Evolutionary conservation across 345 rosid genomes (phyloP).

Genomic region (Aquilaria yunnanensis): DNA sequence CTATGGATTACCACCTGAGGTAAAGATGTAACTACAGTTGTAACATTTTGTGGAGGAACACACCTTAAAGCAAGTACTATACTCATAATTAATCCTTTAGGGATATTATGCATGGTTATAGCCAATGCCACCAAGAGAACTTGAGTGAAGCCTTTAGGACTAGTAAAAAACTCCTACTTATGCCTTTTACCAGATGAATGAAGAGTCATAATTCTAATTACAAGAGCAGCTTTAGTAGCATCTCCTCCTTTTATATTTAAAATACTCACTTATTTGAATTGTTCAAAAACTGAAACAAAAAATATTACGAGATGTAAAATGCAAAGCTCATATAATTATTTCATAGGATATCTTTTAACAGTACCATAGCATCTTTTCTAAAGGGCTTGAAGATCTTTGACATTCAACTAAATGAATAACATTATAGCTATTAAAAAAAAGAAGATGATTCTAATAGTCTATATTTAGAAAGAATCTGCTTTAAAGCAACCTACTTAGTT

Average conservation of each 20-base stretch:
- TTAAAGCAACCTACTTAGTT: neutral
- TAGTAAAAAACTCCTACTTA: conserved; percentile 99
- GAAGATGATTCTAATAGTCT: too few species aligned
- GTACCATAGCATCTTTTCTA: too few species aligned
- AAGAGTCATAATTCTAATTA: conserved; percentile 97
- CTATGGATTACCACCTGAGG: conserved; percentile 61
- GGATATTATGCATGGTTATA: conserved; percentile 96
- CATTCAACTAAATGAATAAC: too few species aligned
- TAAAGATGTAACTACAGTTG: conserved; percentile 95
- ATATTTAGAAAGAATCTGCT: too few species aligned
- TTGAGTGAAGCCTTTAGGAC: conserved; percentile 93
- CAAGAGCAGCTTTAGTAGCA: conserved; percentile 88
- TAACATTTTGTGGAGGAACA: conserved; percentile 97
- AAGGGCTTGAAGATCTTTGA: too few species aligned
- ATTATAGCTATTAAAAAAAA: too few species aligned
- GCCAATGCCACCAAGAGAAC: conserved; percentile 97
- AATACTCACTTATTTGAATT: conserved; percentile 94
- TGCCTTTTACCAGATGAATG: conserved; percentile 98
- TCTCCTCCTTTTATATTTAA: conserved; percentile 97
- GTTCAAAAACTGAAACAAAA: conserved; percentile 72
- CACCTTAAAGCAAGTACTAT: conserved; percentile 98
- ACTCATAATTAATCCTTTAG: conserved; percentile 97
- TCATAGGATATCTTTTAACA: too few species aligned
- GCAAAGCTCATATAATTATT: neutral
- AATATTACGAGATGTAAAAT: neutral